Evolutionary conservation across 2,329 filamentous ascomycete genomes (phyloP).

Genomic region (Ceratocystiopsis minuta): DNA sequence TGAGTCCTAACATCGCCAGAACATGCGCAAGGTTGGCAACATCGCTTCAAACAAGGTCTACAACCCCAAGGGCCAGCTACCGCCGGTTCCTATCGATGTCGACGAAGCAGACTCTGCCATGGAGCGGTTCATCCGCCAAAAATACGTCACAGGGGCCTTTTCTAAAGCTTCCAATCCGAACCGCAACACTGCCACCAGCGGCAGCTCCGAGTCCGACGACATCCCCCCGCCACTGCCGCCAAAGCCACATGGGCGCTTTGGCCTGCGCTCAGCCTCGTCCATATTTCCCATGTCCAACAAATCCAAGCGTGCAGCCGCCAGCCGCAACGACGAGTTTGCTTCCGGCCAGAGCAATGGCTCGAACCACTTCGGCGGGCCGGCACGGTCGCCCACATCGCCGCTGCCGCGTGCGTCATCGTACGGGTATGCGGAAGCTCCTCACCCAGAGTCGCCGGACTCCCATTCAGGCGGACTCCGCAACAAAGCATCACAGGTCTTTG

Average conservation of each 20-base stretch:
- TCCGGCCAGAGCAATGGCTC: constrained; percentile 1
- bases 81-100: constrained; percentile 71
- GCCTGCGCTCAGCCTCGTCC: constrained; percentile 43
- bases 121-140: constrained; percentile 87
- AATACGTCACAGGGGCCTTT: constrained; percentile 53
- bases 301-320: constrained; percentile 33
- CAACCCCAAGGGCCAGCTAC: constrained; percentile 69
- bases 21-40: constrained; percentile 90
- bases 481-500: constrained; percentile 53
- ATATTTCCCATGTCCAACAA: constrained; percentile 46
- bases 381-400: constrained; percentile 18
- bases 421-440: not conserved
- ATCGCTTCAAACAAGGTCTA: constrained; percentile 68
- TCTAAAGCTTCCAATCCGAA: constrained; percentile 11
- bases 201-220: constrained; percentile 36
- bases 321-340: constrained; percentile 10
- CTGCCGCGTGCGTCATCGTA: constrained; percentile 7
- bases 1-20: constrained; percentile 29
- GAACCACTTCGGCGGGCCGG: constrained; percentile 7
- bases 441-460: constrained; percentile 7
- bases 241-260: constrained; percentile 45
- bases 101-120: constrained; percentile 89
- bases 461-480: constrained; percentile 24
- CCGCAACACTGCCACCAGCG: constrained; percentile 17
- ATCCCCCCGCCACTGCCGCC: constrained; percentile 43